phyloP scores from a whole-genome alignment of 2,329 filamentous ascomycete species.

The Bretziella fagacearum region DNA sequence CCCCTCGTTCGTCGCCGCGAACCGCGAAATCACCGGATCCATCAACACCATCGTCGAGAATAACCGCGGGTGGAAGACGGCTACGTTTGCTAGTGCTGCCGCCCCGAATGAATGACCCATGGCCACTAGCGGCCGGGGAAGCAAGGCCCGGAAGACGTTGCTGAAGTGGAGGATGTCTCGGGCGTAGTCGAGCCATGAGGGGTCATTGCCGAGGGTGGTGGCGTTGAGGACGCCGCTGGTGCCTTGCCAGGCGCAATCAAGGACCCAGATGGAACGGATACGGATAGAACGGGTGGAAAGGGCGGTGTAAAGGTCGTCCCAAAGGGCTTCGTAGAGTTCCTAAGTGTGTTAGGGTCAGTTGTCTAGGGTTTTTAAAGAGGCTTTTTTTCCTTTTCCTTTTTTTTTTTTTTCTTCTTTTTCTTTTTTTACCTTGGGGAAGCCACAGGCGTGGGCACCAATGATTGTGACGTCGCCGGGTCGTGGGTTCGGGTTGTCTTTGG shows the following conservation, averaged over 20 bases:
- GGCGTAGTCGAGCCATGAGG: conserved; percentile 71
- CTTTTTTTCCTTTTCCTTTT: not conserved
- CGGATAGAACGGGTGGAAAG: conserved; percentile 40
- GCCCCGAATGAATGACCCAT: conserved; percentile 84
- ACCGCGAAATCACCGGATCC: conserved; percentile 60
- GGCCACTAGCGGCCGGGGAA: conserved; percentile 64
- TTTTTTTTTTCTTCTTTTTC: not conserved
- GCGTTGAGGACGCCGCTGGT: conserved; percentile 65
- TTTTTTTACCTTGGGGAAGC: conserved; percentile 64
- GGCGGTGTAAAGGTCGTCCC: conserved; percentile 57
- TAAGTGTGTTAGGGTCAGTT: conserved; percentile 20
- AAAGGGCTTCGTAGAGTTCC: conserved; percentile 86
- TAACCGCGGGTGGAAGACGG: conserved; percentile 65
- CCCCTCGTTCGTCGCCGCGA: conserved; percentile 18
- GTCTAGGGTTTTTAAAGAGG: not conserved
- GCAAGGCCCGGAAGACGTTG: conserved; percentile 52
- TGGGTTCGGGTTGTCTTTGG: conserved; percentile 49
- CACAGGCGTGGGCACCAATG: conserved; percentile 77
- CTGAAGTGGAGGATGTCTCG: conserved; percentile 73
- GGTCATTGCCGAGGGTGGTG: conserved; percentile 62
- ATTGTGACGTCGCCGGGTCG: conserved; percentile 62
- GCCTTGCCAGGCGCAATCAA: conserved; percentile 76
- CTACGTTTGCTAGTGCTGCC: conserved; percentile 51
- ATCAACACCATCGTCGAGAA: conserved; percentile 59
- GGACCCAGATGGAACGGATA: conserved; percentile 75